phyloP scores from a whole-genome alignment of 257 asterid genomes.

The Striga asiatica region DNA sequence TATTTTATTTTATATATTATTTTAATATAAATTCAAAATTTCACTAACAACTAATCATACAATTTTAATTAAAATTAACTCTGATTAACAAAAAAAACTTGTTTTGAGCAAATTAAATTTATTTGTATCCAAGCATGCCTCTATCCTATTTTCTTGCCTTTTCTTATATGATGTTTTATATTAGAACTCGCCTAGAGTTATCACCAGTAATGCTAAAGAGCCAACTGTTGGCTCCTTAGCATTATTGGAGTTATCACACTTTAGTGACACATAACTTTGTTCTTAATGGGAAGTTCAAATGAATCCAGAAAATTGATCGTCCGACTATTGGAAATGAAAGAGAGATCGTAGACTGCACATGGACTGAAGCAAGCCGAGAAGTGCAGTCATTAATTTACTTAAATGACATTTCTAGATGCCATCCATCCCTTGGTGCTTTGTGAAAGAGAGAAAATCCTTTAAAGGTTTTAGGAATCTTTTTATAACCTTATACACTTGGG shows the following conservation, averaged over 20 bases:
- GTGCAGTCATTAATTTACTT: constrained; percentile 37
- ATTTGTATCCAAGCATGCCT: too few species aligned
- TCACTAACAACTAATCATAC: too few species aligned
- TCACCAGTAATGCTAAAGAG: too few species aligned
- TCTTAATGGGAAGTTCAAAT: constrained; percentile 14
- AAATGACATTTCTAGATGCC: constrained; percentile 27
- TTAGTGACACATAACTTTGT: background rate
- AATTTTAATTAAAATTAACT: too few species aligned
- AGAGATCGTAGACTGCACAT: constrained; percentile 25
- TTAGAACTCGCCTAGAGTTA: background rate
- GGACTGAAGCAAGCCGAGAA: constrained; percentile 45
- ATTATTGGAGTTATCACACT: too few species aligned
- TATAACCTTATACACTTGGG: background rate
- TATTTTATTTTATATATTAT: too few species aligned
- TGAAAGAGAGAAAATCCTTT: constrained; percentile 31
- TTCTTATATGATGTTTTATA: background rate
- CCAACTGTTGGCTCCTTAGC: too few species aligned
- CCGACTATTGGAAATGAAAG: constrained; percentile 17
- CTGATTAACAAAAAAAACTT: too few species aligned
- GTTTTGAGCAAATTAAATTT: too few species aligned
- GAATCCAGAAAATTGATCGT: constrained; percentile 30
- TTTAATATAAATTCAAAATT: too few species aligned
- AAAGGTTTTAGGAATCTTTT: constrained; percentile 33
- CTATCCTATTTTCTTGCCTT: constrained; percentile 1
- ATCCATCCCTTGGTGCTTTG: constrained; percentile 24